Base-by-base conservation (phyloP, 2,329 filamentous ascomycete species). In the Catunica adiposa region DNA sequence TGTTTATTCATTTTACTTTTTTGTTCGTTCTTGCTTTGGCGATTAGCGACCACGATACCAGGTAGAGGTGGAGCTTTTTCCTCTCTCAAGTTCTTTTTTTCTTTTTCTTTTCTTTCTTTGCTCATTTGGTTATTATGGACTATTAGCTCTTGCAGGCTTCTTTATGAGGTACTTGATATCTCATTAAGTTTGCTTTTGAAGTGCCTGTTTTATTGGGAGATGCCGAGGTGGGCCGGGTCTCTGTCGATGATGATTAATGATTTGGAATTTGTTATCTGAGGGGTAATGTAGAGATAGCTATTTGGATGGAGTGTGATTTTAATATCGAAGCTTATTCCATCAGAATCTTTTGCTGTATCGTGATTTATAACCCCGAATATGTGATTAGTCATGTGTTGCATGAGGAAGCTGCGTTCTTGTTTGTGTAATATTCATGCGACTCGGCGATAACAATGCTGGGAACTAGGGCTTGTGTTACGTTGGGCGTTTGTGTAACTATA, bases 41-140 rank as follows among this genome's bases (percentile, higher is more conserved):
- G 53, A 57, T 50, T 54, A 38, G 53, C 53, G 50, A 55, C n/a
- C 42, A 58, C 52, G 56, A 58, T 58, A 58, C 56, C 56, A 58
- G 46, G 26, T 53, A 58, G 56, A 51, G 52, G 29, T 34, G 38
- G 52, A 51, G 29, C 23, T 38, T 1, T 31, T 37, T 50, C n/a
- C 7, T 40, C 20, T 38, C 38, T 38, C 38, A 17, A n/a, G 11
- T 20, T 42, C n/a, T 42, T 42, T 20, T 42, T 42, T 6, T 42
- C 15, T 7, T 42, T 42, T 42, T 20, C 17, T 7, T 42, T 42
- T 4, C 4, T 7, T 42, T 42, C 6, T 42, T 6, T 42, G 11
- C 6, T 6, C 4, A 15, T 42, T 6, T 42, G 38, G n/a, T 42
- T n/a, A n/a, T 4, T 42, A 5, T 42, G 6, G 4, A 4, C 6